phyloP scores from a whole-genome alignment of 495 filamentous ascomycete genomes.

The Chaetomium fimeti region DNA sequence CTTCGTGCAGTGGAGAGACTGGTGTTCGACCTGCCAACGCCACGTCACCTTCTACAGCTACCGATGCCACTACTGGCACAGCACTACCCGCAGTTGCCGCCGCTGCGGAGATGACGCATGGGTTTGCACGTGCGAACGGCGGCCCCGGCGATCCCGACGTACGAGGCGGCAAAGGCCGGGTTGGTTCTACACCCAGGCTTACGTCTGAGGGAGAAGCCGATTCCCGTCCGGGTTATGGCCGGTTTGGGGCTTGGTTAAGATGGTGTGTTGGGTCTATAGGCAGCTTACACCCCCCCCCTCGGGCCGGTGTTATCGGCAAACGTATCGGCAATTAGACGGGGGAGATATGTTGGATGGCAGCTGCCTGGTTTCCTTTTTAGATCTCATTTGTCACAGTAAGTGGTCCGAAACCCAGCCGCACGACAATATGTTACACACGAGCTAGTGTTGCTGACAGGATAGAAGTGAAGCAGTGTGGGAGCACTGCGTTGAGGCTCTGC shows the following conservation, averaged over 20 bases:
- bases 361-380: no score
- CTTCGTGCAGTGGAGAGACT: slow-evolving; percentile 8
- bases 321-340: no score
- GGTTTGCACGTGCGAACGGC: not conserved
- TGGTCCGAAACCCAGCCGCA: no score
- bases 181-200: not conserved
- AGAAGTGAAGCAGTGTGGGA: no score
- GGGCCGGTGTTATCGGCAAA: no score
- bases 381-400: no score
- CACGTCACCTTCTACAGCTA: slow-evolving; percentile 16
- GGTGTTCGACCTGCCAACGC: slow-evolving; percentile 11
- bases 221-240: not conserved
- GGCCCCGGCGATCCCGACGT: not conserved
- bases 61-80: slow-evolving; percentile 1
- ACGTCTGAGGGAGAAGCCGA: not conserved
- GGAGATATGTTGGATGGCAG: no score
- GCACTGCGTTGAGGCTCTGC: no score
- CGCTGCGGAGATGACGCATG: slow-evolving; percentile 4
- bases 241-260: not conserved
- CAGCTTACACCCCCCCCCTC: no score
- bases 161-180: not conserved
- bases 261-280: no score
- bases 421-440: no score
- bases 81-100: slow-evolving; percentile 1
- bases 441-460: no score